Conservation (phyloP, 1,284 basidiomycete genomes). For the Sporisorium graminicola region DNA sequence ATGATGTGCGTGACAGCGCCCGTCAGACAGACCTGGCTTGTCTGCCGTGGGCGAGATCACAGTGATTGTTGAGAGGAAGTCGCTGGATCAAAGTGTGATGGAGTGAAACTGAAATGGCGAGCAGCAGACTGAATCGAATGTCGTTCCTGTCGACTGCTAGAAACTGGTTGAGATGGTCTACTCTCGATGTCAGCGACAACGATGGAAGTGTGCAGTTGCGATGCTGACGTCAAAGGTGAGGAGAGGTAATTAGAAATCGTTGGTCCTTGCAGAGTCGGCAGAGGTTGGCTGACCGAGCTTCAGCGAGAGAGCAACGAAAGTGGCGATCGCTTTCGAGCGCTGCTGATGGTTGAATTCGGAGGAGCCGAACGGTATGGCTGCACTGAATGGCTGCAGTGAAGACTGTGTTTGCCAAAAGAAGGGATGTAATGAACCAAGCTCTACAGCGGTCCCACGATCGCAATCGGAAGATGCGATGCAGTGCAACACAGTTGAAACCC, state of each 20-base stretch:
- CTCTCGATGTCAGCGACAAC: no score
- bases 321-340: neutral
- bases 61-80: neutral
- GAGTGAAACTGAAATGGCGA: neutral
- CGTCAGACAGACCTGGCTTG: slow-evolving; percentile 15
- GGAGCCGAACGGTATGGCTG: neutral
- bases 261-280: neutral
- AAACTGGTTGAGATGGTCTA: neutral
- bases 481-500: neutral
- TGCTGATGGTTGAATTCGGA: neutral
- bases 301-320: neutral
- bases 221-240: neutral
- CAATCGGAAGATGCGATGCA: slow-evolving; percentile 5
- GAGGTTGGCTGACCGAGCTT: neutral
- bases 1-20: slow-evolving; percentile 10
- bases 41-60: slow-evolving; percentile 2
- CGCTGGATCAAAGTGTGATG: neutral
- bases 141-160: no score
- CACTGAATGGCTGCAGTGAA: neutral
- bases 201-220: neutral
- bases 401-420: no score
- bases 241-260: neutral
- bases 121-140: no score
- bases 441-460: slow-evolving; percentile 3
- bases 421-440: neutral